A percentile compares a stretch with the other conserved stretches of the same genome.
phyloP scores from a whole-genome alignment of 352 stramenopile genomes.

The Phytophthora hybrid region DNA sequence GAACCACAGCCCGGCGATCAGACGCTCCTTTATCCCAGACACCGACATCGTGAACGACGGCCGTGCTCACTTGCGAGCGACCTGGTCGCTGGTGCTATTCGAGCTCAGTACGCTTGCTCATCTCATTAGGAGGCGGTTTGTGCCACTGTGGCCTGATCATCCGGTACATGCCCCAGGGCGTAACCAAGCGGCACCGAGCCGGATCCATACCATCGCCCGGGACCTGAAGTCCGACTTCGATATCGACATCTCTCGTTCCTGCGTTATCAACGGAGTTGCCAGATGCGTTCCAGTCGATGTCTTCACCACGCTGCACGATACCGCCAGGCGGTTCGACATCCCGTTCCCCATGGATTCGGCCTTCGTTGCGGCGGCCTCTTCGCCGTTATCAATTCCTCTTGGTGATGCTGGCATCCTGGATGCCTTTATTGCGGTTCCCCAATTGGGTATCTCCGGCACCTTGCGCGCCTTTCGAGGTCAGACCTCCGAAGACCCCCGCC shows the following conservation, averaged over 20 bases:
- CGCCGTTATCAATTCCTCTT: neutral
- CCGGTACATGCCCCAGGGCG: neutral
- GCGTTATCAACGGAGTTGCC: neutral
- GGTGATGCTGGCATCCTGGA: neutral
- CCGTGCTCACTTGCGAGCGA: neutral
- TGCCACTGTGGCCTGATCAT: neutral
- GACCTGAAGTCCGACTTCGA: neutral
- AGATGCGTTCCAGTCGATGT: neutral
- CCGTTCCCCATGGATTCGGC: neutral
- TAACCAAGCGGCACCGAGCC: neutral
- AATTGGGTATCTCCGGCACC: neutral
- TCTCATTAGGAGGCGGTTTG: neutral
- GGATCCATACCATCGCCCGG: neutral
- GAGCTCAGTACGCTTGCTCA: neutral
- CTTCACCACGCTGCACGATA: neutral
- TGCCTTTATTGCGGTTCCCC: neutral
- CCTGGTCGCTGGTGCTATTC: conserved; percentile 15
- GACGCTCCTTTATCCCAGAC: neutral
- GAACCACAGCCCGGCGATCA: neutral
- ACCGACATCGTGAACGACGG: neutral
- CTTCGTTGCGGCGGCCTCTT: neutral
- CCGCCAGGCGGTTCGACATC: neutral
- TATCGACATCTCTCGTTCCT: neutral
- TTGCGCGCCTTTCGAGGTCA: neutral
- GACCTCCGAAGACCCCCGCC: neutral